These are phyloP conservation scores for Domatiomyces catenatus DNA, from an alignment of 2,329 filamentous ascomycete species.

Conservation along the genomic window DNA sequence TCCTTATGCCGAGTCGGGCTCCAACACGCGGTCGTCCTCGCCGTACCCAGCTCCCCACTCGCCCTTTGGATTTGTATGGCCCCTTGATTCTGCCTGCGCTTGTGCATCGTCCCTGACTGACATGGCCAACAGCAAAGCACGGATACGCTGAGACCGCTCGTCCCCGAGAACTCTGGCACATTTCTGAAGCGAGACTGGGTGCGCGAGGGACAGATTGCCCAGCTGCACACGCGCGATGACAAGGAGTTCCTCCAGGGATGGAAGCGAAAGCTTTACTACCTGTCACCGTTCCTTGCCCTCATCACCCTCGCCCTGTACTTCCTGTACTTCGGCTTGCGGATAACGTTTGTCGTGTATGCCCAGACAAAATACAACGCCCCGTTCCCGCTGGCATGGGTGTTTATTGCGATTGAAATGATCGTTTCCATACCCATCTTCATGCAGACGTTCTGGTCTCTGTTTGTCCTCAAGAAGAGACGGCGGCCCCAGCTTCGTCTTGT, in stretches of 20 bases:
- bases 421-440: slow-evolving; percentile 40
- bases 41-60: slow-evolving; percentile 21
- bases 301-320: slow-evolving; percentile 24
- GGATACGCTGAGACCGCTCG: slow-evolving; percentile 22
- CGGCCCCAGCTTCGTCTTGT: slow-evolving; percentile 34
- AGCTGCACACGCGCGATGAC: slow-evolving; percentile 24
- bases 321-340: slow-evolving; percentile 37
- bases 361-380: slow-evolving; percentile 28
- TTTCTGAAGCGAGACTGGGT: slow-evolving; percentile 24
- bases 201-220: slow-evolving; percentile 24
- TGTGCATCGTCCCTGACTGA: slow-evolving; percentile 5
- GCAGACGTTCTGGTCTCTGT: slow-evolving; percentile 45
- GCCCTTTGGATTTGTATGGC: slow-evolving; percentile 21
- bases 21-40: slow-evolving; percentile 15
- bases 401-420: slow-evolving; percentile 37
- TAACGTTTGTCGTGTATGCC: slow-evolving; percentile 38
- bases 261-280: slow-evolving; percentile 23
- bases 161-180: slow-evolving; percentile 18
- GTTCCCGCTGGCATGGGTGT: slow-evolving; percentile 41
- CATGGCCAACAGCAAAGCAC: slow-evolving; percentile 21
- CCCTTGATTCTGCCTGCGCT: neutral
- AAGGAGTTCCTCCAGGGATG: slow-evolving; percentile 24
- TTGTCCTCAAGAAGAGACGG: slow-evolving; percentile 39
- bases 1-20: slow-evolving; percentile 8
- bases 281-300: slow-evolving; percentile 24